Percentiles rank a stretch among this genome's conserved stretches.
phyloP scores from a whole-genome alignment of 2,329 filamentous ascomycete species.

The Hypoxylon sp. region DNA sequence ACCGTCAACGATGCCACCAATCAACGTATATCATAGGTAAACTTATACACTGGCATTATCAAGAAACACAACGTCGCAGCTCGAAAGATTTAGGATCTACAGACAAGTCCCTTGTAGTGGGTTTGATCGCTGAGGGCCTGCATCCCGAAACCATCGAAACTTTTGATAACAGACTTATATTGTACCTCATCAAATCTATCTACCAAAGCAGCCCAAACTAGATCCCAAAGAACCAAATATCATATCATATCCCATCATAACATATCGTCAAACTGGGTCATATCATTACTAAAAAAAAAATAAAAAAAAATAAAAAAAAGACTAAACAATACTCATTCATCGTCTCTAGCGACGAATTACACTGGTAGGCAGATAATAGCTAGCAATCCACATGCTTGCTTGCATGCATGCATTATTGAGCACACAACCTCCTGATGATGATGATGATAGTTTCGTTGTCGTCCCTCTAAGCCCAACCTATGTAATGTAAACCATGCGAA shows the following conservation, averaged over 20 bases:
- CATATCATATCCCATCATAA: background rate
- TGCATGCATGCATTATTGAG: background rate
- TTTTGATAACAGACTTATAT: background rate
- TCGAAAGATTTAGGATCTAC: too few relatives aligned
- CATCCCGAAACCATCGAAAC: too few relatives aligned
- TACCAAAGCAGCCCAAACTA: background rate
- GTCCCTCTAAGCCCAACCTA: conserved; percentile 32
- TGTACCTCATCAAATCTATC: background rate
- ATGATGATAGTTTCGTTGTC: background rate
- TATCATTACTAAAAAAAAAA: background rate
- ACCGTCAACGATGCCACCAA: too few relatives aligned
- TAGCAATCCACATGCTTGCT: background rate
- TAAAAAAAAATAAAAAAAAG: background rate
- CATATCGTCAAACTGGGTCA: background rate
- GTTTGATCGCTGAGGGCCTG: too few relatives aligned
- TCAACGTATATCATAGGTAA: too few relatives aligned
- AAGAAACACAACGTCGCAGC: too few relatives aligned
- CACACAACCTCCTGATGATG: conserved; percentile 12
- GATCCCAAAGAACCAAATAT: background rate
- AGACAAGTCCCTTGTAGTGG: too few relatives aligned
- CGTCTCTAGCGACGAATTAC: conserved; percentile 6
- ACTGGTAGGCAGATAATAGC: background rate
- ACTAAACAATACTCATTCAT: conserved; percentile 34
- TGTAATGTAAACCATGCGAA: conserved; percentile 22
- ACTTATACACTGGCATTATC: too few relatives aligned